Conservation (phyloP, 75 land plant genomes). For the Picea glauca region DNA sequence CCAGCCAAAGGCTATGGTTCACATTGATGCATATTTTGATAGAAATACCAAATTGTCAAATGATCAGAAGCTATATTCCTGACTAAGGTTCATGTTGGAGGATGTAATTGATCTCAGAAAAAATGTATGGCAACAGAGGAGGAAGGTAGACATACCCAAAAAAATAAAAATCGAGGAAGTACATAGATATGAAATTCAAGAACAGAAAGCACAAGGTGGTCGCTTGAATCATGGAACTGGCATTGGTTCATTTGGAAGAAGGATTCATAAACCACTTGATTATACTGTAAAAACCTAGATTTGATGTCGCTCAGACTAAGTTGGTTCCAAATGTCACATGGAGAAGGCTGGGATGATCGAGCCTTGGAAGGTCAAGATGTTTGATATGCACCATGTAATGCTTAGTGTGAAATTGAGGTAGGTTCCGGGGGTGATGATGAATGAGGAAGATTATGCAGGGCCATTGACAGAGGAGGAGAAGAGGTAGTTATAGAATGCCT, state of each 20-base stretch:
- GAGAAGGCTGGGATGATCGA: conserved; percentile 75
- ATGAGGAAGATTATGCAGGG: conserved; percentile 22
- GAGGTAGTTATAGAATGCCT: conserved; percentile 53
- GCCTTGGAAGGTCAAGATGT: conserved; percentile 68
- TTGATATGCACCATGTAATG: conserved; percentile 82
- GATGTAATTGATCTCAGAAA: conserved; percentile 88
- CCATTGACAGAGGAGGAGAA: conserved; percentile 67
- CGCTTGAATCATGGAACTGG: conserved; percentile 58
- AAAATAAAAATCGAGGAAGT: conserved; percentile 79
- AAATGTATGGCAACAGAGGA: conserved; percentile 91
- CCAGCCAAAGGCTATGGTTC: conserved; percentile 70
- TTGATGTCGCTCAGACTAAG: conserved; percentile 82
- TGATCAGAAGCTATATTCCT: conserved; percentile 70
- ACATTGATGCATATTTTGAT: conserved; percentile 84
- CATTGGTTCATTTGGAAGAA: conserved; percentile 44
- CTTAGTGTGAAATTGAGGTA: conserved; percentile 68
- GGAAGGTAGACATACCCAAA: conserved; percentile 95
- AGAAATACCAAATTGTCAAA: conserved; percentile 51
- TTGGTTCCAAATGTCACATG: conserved; percentile 65
- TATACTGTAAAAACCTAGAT: conserved; percentile 14
- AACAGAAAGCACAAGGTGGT: conserved; percentile 56
- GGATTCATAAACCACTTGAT: conserved; percentile 40
- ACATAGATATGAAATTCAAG: conserved; percentile 90
- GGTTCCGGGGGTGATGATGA: conserved; percentile 73
- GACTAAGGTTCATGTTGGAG: conserved; percentile 84